A percentile compares a stretch with the other conserved stretches of the same genome.
Evolutionary conservation across 2,329 filamentous ascomycete species (phyloP).

Genomic region (Fusarium chaquense): DNA sequence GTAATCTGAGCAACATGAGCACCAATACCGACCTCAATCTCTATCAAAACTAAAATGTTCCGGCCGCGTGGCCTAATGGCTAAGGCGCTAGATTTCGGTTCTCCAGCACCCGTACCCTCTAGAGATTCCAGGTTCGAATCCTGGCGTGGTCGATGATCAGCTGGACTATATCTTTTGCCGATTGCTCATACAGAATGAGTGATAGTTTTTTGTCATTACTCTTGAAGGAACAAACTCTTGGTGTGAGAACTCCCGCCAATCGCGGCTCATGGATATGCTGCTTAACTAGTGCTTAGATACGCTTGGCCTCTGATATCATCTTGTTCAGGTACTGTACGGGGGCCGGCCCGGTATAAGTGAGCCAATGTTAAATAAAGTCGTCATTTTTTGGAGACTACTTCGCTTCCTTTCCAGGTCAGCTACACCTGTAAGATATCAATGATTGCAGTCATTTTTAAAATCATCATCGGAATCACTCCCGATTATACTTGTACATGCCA

Average conservation of each 20-base stretch:
- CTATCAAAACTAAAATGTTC: slow-evolving; percentile 7
- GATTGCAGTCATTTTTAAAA: not conserved
- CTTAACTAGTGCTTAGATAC: not conserved
- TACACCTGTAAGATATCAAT: too few relatives aligned
- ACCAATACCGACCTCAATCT: not conserved
- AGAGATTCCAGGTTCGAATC: slow-evolving; percentile 58
- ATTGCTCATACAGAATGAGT: too few relatives aligned
- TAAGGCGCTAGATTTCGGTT: slow-evolving; percentile 60
- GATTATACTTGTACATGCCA: slow-evolving; percentile 14
- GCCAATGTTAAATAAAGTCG: not conserved
- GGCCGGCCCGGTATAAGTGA: slow-evolving; percentile 11
- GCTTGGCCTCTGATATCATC: not conserved
- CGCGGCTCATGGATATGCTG: not conserved
- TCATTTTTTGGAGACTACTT: not conserved
- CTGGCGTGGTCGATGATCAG: slow-evolving; percentile 54
- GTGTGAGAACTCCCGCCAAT: slow-evolving; percentile 12
- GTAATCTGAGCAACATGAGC: rapidly evolving
- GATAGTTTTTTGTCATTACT: not conserved
- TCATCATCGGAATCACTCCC: slow-evolving; percentile 22
- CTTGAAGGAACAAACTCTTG: not conserved
- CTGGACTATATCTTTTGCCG: slow-evolving; percentile 3
- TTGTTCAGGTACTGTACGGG: slow-evolving; percentile 7
- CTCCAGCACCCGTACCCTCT: slow-evolving; percentile 47
- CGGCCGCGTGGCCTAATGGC: slow-evolving; percentile 59
- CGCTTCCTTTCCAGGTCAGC: not conserved